A percentile compares a stretch with the other conserved stretches of the same genome.
Conservation (phyloP, 2,329 filamentous ascomycete genomes). For the Claviceps africana region DNA sequence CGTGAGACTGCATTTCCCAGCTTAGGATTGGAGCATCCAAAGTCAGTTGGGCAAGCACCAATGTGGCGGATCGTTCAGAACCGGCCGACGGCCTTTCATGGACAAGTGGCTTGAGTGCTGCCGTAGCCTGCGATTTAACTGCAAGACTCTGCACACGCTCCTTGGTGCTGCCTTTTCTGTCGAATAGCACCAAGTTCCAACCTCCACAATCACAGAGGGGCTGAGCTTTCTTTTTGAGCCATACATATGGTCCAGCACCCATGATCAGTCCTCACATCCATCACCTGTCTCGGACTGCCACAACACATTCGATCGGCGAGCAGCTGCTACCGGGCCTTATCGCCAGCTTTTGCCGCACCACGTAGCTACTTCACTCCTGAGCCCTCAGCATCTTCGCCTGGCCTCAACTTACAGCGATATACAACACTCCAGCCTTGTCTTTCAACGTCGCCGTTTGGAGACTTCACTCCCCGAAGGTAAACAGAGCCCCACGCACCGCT, state of each 20-base stretch:
- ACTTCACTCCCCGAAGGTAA: background rate
- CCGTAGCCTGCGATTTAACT: background rate
- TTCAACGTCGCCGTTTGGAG: background rate
- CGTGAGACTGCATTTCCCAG: constrained; percentile 3
- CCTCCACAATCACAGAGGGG: constrained; percentile 17
- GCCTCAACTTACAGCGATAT: constrained; percentile 4
- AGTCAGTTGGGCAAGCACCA: background rate
- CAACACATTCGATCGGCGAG: constrained; percentile 15
- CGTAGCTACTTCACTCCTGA: background rate
- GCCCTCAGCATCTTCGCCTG: background rate
- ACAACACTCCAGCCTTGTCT: background rate
- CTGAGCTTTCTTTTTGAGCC: constrained; percentile 8
- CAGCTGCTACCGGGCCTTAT: constrained; percentile 14
- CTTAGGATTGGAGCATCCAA: constrained; percentile 2
- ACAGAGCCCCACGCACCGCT: background rate
- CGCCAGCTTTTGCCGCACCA: background rate
- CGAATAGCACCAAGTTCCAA: constrained; percentile 21
- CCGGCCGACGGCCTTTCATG: background rate
- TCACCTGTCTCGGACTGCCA: constrained; percentile 14
- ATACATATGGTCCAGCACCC: constrained; percentile 7
- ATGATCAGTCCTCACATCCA: constrained; percentile 11
- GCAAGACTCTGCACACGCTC: background rate
- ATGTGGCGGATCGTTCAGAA: constrained; percentile 2
- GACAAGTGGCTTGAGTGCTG: constrained; percentile 1
- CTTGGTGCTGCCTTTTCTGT: constrained; percentile 6